Evolutionary conservation across 1,284 basidiomycete genomes (phyloP), one percentile per base, ranked within the genome.

Genomic region (Sporisorium scitamineum): DNA sequence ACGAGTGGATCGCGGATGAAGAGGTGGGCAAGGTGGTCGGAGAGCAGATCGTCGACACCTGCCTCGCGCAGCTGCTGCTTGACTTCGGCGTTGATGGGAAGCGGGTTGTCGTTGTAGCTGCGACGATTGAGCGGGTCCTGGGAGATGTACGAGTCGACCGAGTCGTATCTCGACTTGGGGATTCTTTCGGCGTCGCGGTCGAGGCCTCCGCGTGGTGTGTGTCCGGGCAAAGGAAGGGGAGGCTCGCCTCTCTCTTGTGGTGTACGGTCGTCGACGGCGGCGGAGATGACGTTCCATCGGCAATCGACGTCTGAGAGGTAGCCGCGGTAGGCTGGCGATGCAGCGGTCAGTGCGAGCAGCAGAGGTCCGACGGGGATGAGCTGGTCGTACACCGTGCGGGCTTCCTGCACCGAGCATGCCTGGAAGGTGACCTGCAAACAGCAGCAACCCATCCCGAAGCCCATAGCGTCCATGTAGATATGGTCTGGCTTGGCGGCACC

Each of bases 381-480:
- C 26, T 93, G 93, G 85, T 99, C 97, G 85, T 99, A 99, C 84
- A 98, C 90, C 55, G 92, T 89, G 79, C 94, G 89, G 6, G 97
- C 96, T 86, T 99, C 95, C 45, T 90, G 88, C 29, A 99, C 91
- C 86, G 94, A 94, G 86, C 93, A 96, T 0, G 95, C 93, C 86
- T 99, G 97, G 88, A 99, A 97, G 4, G 97, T 99, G 75, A 99
- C 89, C 84, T 99, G 97, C 55, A 99, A 88, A 86, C 97, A 99
- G 84, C 94, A 97, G 83, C 96, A 98, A 3, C 97, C 97, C 96
- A 98, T 99, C 48, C 97, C 97, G 86, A 99, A 99, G 26, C 95
- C 96, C 97, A 98, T 98, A 2, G 97, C 95, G 86, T 99, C 97
- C 89, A 99, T 90, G 86, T 99, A 99, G 78, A 99, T 95, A 86